Percentiles rank a stretch among this genome's conserved stretches.
phyloP scores from a whole-genome alignment of 2,329 filamentous ascomycete genomes.

The Zymoseptoria passerinii region DNA sequence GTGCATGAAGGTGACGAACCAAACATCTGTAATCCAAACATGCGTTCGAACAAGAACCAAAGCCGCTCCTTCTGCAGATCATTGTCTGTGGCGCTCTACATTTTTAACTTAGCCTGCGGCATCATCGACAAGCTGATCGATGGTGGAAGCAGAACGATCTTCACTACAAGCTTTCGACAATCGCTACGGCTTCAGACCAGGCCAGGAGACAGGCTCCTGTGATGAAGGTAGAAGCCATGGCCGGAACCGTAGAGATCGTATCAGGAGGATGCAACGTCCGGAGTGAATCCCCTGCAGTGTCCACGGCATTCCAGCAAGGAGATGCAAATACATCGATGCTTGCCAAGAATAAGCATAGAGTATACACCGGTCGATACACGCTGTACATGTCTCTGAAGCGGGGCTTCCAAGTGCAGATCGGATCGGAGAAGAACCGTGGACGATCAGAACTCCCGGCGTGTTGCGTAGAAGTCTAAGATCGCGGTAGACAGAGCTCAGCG shows the following conservation, averaged over 20 bases:
- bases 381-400: background rate
- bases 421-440: background rate
- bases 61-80: background rate
- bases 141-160: background rate
- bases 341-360: background rate
- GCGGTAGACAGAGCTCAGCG: background rate
- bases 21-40: background rate
- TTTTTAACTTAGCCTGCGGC: background rate
- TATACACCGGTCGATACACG: background rate
- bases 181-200: background rate
- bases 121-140: background rate
- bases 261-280: background rate
- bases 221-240: background rate
- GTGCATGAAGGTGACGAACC: background rate
- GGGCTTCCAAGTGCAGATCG: background rate
- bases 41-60: background rate
- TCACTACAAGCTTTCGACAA: background rate
- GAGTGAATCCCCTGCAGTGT: background rate
- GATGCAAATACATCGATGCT: background rate
- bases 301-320: background rate
- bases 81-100: background rate
- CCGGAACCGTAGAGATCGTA: background rate
- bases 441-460: background rate
- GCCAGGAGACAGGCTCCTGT: too few relatives aligned
- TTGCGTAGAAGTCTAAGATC: background rate